These are phyloP conservation scores for Venturia carpophila DNA, from an alignment of 2,329 filamentous ascomycete genomes.

Conservation along the genomic window DNA sequence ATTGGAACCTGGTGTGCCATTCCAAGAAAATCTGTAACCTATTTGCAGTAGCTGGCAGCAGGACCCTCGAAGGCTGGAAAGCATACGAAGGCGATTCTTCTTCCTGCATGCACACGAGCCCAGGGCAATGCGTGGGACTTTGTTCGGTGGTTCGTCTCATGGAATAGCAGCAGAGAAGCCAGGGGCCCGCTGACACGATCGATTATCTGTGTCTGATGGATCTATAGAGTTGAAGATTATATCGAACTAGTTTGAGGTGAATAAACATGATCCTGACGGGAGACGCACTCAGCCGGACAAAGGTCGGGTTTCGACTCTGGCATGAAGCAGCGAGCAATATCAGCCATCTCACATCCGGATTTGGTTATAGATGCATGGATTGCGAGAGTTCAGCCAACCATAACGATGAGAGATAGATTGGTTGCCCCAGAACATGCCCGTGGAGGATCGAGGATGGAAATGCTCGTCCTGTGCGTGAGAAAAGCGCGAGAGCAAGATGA, in stretches of 20 bases:
- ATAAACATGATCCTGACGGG: not conserved
- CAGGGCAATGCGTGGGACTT: not conserved
- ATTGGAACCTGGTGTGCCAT: not conserved
- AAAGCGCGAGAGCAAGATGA: not conserved
- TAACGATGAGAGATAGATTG: not conserved
- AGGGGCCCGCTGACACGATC: too few species aligned
- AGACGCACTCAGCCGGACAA: not conserved
- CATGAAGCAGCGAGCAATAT: not conserved
- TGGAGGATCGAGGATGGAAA: not conserved
- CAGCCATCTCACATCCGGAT: not conserved
- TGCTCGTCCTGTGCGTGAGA: not conserved
- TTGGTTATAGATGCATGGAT: not conserved
- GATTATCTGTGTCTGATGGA: too few species aligned
- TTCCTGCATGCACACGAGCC: not conserved
- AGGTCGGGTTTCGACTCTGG: not conserved
- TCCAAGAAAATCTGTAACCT: not conserved
- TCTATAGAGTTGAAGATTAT: too few species aligned
- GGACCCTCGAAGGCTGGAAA: not conserved
- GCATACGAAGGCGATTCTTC: not conserved
- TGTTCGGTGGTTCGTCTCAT: not conserved
- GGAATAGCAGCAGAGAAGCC: too few species aligned
- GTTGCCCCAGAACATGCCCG: not conserved
- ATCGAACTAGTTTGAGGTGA: too few species aligned
- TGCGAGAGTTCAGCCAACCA: not conserved
- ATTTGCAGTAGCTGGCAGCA: not conserved